Evolutionary conservation across 805 yeast genomes (phyloP).

Genomic region (Wickerhamiella sorbophila): DNA sequence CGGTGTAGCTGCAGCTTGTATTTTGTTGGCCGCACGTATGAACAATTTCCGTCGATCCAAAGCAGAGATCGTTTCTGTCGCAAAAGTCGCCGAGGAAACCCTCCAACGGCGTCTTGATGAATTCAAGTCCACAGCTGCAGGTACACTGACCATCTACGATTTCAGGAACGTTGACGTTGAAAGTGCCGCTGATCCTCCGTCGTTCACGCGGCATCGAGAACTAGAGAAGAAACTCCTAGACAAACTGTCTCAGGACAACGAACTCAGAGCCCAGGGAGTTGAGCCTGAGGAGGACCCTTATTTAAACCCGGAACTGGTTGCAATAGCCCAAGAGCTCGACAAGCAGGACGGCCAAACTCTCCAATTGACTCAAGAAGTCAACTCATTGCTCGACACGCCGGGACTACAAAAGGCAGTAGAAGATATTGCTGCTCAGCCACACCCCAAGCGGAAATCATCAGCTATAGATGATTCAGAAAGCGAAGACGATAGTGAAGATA

Average conservation of each 20-base stretch:
- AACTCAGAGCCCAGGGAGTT: slow-evolving; percentile 13
- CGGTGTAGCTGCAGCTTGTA: slow-evolving; percentile 95
- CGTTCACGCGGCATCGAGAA: slow-evolving; percentile 49
- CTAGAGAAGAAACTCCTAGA: slow-evolving; percentile 27
- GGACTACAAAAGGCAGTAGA: slow-evolving; percentile 16
- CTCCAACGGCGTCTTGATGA: slow-evolving; percentile 81
- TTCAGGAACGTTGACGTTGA: slow-evolving; percentile 43
- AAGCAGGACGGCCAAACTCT: slow-evolving; percentile 21
- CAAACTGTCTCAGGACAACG: slow-evolving; percentile 10
- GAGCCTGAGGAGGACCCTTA: slow-evolving; percentile 17
- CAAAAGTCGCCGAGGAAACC: slow-evolving; percentile 91
- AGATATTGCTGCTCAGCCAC: slow-evolving; percentile 7
- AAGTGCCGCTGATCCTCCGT: slow-evolving; percentile 60
- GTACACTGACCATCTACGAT: slow-evolving; percentile 52
- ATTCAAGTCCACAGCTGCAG: slow-evolving; percentile 65
- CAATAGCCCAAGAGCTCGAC: slow-evolving; percentile 18
- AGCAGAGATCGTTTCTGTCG: slow-evolving; percentile 85
- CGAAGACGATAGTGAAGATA: slow-evolving; percentile 9
- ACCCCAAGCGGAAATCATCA: not conserved
- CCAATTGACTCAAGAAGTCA: slow-evolving; percentile 19
- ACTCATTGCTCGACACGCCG: slow-evolving; percentile 17
- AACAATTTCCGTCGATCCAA: slow-evolving; percentile 85
- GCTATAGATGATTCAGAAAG: not conserved
- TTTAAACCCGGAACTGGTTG: slow-evolving; percentile 14
- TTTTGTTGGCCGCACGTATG: slow-evolving; percentile 90